Percentiles rank a stretch among this genome's conserved stretches.
Evolutionary conservation across 306 rosid species (phyloP).

Genomic region (Astragalus membranaceus): DNA sequence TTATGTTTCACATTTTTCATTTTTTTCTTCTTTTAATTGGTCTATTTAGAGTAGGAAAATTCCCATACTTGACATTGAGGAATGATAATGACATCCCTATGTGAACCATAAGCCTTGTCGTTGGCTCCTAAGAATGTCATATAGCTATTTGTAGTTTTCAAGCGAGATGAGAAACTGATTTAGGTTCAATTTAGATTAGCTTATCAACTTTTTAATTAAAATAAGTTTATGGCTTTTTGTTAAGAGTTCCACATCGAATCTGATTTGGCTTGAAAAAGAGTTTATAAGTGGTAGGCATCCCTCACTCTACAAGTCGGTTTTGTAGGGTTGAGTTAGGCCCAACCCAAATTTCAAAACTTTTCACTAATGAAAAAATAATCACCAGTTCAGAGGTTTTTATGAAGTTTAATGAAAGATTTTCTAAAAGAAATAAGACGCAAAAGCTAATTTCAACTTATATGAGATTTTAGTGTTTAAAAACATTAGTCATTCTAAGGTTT

Average conservation of each 20-base stretch:
- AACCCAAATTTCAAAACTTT: no score
- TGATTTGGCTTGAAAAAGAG: no score
- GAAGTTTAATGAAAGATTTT: not conserved
- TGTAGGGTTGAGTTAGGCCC: no score
- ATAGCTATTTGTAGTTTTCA: not conserved
- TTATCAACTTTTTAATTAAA: not conserved
- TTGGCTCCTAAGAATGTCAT: not conserved
- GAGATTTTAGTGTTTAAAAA: not conserved
- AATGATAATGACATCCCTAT: not conserved
- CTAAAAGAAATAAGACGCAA: not conserved
- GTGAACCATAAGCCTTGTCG: not conserved
- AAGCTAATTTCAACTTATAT: not conserved
- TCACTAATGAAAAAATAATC: not conserved
- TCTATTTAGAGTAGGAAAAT: not conserved
- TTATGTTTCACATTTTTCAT: not conserved
- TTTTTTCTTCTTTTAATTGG: not conserved
- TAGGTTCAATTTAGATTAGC: not conserved
- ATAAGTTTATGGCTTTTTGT: not conserved
- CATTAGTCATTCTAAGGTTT: not conserved
- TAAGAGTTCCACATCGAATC: no score
- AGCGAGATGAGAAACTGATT: not conserved
- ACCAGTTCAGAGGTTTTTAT: not conserved
- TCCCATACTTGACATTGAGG: not conserved
- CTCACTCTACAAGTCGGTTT: no score
- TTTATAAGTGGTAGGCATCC: no score